A percentile compares a stretch with the other conserved stretches of the same genome.
Evolutionary conservation across 352 stramenopile genomes (phyloP).

Genomic region (Phytophthora hibernalis): DNA sequence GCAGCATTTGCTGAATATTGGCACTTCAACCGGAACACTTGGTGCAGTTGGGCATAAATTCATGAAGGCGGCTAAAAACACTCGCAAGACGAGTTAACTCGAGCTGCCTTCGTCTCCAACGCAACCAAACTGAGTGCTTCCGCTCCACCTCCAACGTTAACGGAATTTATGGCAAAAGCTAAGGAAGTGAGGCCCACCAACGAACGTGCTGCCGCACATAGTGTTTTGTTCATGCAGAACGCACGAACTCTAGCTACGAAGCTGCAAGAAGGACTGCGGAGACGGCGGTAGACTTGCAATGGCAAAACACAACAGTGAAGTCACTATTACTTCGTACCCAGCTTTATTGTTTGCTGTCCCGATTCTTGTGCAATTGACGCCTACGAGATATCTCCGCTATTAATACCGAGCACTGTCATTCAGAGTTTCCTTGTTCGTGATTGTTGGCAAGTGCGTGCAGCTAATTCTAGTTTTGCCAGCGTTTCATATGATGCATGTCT

Average conservation of each 20-base stretch:
- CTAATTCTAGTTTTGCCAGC: not conserved
- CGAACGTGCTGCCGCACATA: not conserved
- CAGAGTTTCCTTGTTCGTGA: slow-evolving; percentile 1
- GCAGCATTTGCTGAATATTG: slow-evolving; percentile 19
- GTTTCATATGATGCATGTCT: not conserved
- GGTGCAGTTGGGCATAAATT: slow-evolving; percentile 22
- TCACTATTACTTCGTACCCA: not conserved
- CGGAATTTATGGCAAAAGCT: slow-evolving; percentile 15
- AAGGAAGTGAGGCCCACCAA: not conserved
- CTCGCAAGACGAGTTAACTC: slow-evolving; percentile 2
- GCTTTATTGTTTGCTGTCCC: not conserved
- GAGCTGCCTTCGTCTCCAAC: slow-evolving; percentile 18
- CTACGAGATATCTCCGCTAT: not conserved
- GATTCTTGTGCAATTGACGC: not conserved
- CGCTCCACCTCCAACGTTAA: slow-evolving; percentile 7
- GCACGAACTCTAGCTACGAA: slow-evolving; percentile 17
- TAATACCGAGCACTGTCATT: slow-evolving; percentile 1
- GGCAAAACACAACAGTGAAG: no score
- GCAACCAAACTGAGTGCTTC: slow-evolving; percentile 9
- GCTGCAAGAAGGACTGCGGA: slow-evolving; percentile 18
- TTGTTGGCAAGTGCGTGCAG: not conserved
- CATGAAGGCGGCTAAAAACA: slow-evolving; percentile 17
- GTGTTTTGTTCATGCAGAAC: slow-evolving; percentile 20
- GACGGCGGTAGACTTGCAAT: slow-evolving; percentile 6
- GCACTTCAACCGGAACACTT: not conserved